A percentile compares a stretch with the other conserved stretches of the same genome.
phyloP scores from a whole-genome alignment of 202 grass and related monocot species.

The Schoenoplectus tabernaemontani region DNA sequence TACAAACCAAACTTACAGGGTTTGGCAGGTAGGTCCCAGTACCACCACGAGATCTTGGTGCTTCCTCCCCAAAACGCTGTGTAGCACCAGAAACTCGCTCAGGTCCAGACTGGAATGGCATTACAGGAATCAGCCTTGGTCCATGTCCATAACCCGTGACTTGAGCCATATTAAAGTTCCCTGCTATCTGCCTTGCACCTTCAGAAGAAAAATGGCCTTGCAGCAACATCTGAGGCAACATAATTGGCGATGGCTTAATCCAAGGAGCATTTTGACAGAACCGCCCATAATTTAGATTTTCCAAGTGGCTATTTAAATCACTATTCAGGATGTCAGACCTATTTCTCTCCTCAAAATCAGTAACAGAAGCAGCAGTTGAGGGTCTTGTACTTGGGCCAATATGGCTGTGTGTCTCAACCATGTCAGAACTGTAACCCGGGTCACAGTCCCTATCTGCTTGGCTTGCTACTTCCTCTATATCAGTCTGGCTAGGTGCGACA shows the following conservation, averaged over 20 bases:
- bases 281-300: slow-evolving; percentile 68
- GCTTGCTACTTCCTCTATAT: slow-evolving; percentile 42
- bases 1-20: slow-evolving; percentile 53
- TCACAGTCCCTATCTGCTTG: slow-evolving; percentile 42
- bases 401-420: slow-evolving; percentile 12
- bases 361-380: slow-evolving; percentile 25
- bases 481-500: slow-evolving; percentile 28
- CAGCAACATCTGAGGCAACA: slow-evolving; percentile 33
- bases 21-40: slow-evolving; percentile 86
- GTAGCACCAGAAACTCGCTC: slow-evolving; percentile 38
- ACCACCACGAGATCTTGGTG: slow-evolving; percentile 65
- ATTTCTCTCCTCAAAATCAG: slow-evolving; percentile 35
- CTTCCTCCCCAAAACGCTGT: slow-evolving; percentile 49
- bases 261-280: slow-evolving; percentile 47
- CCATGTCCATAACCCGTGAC: slow-evolving; percentile 32
- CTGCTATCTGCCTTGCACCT: slow-evolving; percentile 48
- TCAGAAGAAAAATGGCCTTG: slow-evolving; percentile 62
- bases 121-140: slow-evolving; percentile 48
- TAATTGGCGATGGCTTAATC: slow-evolving; percentile 30
- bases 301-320: slow-evolving; percentile 51
- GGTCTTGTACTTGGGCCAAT: slow-evolving; percentile 17
- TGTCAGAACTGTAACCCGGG: slow-evolving; percentile 30
- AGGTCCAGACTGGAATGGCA: slow-evolving; percentile 40
- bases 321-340: slow-evolving; percentile 76
- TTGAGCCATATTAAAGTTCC: slow-evolving; percentile 54